phyloP scores from a whole-genome alignment of 2,329 filamentous ascomycete species.

The Fusarium sp. region DNA sequence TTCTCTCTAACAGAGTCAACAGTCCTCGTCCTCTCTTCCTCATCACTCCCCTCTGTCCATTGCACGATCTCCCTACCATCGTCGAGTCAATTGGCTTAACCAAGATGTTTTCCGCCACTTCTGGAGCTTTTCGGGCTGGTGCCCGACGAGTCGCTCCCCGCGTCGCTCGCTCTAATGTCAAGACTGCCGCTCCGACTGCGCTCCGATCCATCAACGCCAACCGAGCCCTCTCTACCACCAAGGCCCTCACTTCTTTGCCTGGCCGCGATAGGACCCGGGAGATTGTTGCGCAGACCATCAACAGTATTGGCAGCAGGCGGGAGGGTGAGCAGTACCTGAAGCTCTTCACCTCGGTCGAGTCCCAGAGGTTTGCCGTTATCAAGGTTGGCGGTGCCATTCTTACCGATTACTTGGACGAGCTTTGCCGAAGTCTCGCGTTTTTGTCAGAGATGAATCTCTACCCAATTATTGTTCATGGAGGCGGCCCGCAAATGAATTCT shows the following conservation, averaged over 20 bases:
- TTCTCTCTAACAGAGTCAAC: slow-evolving; percentile 21
- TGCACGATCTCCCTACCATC: slow-evolving; percentile 8
- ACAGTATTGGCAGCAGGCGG: slow-evolving; percentile 94
- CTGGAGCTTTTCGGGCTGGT: slow-evolving; percentile 55
- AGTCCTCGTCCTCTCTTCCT: slow-evolving; percentile 5
- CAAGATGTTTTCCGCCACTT: slow-evolving; percentile 56
- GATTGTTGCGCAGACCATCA: slow-evolving; percentile 69
- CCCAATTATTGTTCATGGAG: slow-evolving; percentile 95
- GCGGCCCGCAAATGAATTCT: slow-evolving; percentile 93
- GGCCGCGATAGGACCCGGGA: slow-evolving; percentile 46
- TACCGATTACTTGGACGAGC: slow-evolving; percentile 90
- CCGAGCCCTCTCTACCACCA: slow-evolving; percentile 42
- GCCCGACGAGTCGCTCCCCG: slow-evolving; percentile 53
- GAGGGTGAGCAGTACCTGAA: slow-evolving; percentile 98
- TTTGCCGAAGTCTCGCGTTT: slow-evolving; percentile 89
- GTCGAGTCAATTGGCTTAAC: slow-evolving; percentile 38
- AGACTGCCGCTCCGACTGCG: slow-evolving; percentile 36
- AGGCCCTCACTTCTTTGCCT: slow-evolving; percentile 29
- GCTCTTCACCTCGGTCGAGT: slow-evolving; percentile 95
- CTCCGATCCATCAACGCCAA: slow-evolving; percentile 39
- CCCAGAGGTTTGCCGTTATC: slow-evolving; percentile 97
- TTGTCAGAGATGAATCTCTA: slow-evolving; percentile 94
- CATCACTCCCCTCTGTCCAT: slow-evolving; percentile 8
- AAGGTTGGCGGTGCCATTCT: slow-evolving; percentile 98
- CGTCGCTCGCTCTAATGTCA: slow-evolving; percentile 25